phyloP scores from a whole-genome alignment of 2,329 filamentous ascomycete species.

The Trichophyton mentagrophytes region DNA sequence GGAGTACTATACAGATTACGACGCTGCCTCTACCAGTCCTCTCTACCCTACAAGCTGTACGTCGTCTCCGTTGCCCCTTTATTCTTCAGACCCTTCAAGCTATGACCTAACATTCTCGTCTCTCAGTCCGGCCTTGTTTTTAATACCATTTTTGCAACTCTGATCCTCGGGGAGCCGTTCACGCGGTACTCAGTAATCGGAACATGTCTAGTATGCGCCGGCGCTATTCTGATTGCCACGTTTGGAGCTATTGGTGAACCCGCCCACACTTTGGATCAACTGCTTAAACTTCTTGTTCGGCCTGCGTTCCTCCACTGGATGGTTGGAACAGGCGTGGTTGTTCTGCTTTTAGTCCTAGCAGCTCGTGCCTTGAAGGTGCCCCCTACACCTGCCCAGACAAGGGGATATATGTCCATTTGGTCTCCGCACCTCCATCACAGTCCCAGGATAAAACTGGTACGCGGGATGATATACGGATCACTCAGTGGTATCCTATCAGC shows the following conservation, averaged over 20 bases:
- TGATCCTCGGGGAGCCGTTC: conserved; percentile 87
- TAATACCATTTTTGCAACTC: conserved; percentile 92
- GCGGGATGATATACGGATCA: conserved; percentile 77
- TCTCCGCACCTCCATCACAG: conserved; percentile 32
- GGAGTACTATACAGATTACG: conserved; percentile 94
- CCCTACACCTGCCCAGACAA: conserved; percentile 21
- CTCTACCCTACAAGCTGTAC: conserved; percentile 75
- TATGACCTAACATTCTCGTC: conserved; percentile 1
- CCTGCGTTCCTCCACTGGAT: conserved; percentile 81
- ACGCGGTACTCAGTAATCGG: conserved; percentile 86
- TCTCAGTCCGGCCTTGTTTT: conserved; percentile 75
- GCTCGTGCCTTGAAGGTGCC: conserved; percentile 36
- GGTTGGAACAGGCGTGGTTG: conserved; percentile 61
- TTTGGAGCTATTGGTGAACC: conserved; percentile 92
- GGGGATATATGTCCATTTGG: conserved; percentile 17
- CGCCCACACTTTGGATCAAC: conserved; percentile 71
- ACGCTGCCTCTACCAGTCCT: conserved; percentile 87
- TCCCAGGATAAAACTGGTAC: conserved; percentile 57
- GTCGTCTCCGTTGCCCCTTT: conserved; percentile 16
- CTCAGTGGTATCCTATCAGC: conserved; percentile 89
- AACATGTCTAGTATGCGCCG: conserved; percentile 72
- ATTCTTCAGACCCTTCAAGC: not conserved
- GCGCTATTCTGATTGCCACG: conserved; percentile 81
- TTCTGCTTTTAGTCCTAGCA: conserved; percentile 52
- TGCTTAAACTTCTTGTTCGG: conserved; percentile 61